Conservation (phyloP, 345 rosid species). For the Mercurialis annua region DNA sequence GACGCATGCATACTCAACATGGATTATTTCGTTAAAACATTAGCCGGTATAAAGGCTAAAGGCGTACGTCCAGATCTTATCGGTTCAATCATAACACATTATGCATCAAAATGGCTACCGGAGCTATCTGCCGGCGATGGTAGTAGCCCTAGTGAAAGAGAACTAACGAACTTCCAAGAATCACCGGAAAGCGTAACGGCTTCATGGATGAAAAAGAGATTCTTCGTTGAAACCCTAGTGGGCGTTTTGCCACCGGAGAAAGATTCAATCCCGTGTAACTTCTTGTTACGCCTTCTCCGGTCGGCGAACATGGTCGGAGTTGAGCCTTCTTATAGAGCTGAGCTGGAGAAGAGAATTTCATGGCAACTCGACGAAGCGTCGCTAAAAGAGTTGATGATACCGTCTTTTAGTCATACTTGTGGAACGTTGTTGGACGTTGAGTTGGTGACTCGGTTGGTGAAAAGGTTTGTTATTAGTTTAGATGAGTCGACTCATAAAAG, state of each 20-base stretch:
- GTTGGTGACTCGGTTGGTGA: conserved; percentile 63
- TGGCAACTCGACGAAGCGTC: conserved; percentile 91
- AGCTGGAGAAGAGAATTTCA: conserved; percentile 70
- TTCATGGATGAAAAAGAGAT: conserved; percentile 67
- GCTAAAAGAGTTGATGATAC: conserved; percentile 80
- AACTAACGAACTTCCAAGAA: conserved; percentile 19
- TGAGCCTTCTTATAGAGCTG: conserved; percentile 44
- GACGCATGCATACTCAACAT: conserved; percentile 75
- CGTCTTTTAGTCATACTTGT: conserved; percentile 81
- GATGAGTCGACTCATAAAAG: conserved; percentile 52
- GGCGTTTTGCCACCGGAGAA: conserved; percentile 83
- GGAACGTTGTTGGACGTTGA: conserved; percentile 73
- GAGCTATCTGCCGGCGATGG: conserved; percentile 41
- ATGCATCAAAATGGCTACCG: conserved; percentile 85
- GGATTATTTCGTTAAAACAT: conserved; percentile 74
- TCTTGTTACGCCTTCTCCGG: conserved; percentile 79
- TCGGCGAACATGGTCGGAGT: conserved; percentile 72
- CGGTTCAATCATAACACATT: conserved; percentile 78
- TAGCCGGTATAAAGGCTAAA: conserved; percentile 65
- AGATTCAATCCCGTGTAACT: conserved; percentile 73
- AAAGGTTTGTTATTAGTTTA: conserved; percentile 42
- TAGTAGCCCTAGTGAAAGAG: conserved; percentile 10
- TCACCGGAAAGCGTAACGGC: conserved; percentile 61
- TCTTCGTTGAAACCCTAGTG: conserved; percentile 66
- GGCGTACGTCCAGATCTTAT: conserved; percentile 76